Evolutionary conservation across 257 asterid genomes (phyloP).

Genomic region (Schizonepeta tenuifolia): DNA sequence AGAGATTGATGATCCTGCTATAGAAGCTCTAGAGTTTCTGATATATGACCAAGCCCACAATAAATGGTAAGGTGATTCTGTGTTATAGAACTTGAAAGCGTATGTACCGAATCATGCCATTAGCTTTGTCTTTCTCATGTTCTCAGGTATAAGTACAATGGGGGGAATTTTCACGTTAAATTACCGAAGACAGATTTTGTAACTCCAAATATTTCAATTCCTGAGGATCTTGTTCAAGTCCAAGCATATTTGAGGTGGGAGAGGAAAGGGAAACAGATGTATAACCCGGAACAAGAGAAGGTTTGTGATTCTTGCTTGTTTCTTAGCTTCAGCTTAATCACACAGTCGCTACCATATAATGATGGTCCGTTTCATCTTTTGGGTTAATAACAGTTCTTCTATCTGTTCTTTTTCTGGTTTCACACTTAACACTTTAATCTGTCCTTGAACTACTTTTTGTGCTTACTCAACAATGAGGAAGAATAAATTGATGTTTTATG

Average conservation of each 20-base stretch:
- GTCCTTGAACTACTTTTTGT: constrained; percentile 13
- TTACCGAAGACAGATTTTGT: constrained; percentile 53
- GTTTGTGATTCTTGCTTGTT: constrained; percentile 43
- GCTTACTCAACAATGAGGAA: constrained; percentile 18
- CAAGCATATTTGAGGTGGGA: constrained; percentile 99
- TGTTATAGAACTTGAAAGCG: constrained; percentile 9
- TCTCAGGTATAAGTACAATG: constrained; percentile 86
- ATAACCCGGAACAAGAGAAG: constrained; percentile 85
- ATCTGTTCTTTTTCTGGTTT: constrained; percentile 23
- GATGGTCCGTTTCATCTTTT: constrained; percentile 20
- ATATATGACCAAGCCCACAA: constrained; percentile 76
- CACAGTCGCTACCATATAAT: not conserved
- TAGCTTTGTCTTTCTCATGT: constrained; percentile 27
- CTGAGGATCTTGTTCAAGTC: constrained; percentile 97
- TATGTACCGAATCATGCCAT: constrained; percentile 27
- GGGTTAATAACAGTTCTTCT: constrained; percentile 16
- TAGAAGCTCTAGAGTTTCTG: constrained; percentile 92
- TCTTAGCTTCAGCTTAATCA: constrained; percentile 24
- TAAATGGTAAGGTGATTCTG: constrained; percentile 64
- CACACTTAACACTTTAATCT: not conserved
- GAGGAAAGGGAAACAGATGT: constrained; percentile 84
- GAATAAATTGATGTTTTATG: constrained; percentile 22
- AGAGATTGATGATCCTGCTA: constrained; percentile 85
- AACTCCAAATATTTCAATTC: constrained; percentile 60
- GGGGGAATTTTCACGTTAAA: constrained; percentile 68